Evolutionary conservation across 2,329 filamentous ascomycete species (phyloP), one percentile per base, ranked within the genome.

Genomic region (Dryadomyces quercus-mongolicae): DNA sequence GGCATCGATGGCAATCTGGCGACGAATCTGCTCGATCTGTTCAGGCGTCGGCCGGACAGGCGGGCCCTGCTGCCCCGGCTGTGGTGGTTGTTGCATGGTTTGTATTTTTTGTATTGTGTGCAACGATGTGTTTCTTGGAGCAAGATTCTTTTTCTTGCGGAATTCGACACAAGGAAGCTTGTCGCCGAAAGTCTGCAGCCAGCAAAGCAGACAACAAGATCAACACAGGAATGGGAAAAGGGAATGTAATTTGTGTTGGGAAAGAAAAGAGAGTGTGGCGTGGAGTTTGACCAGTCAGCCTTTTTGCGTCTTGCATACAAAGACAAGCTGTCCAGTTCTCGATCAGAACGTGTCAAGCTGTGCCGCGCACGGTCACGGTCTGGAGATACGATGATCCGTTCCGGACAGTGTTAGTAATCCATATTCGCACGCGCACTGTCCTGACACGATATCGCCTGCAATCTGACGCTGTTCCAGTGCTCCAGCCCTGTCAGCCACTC

Each of bases 1-100:
- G 50, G 92, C 92, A 70, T 96, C 91, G 51, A 81, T 79, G 50
- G 85, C 85, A 47, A 96, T 73, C 69, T 93, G 86, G 62, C 83
- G 81, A 68, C 94, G 88, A 77, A 96, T 93, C 54, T 79, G 77
- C 55, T 81, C 80, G 59, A 95, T 87, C 73, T 96, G 90, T 71
- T 95, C 86, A 50, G 86, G 90, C 20, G 84, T 82, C 38, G 88
- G 88, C 67, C 70, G 74, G 60, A 73, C 53, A 36, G 56, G 56
- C 54, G 31, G 42, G 10, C 42, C 43, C 25, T 55, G 42, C 8
- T 12, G 42, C 4, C 51, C 51, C 43, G 43, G 52, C 34, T 45
- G 45, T 38, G 63, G 57, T 60, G 63, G 52, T 59, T 51, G 48
- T 9, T 48, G 49, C 54, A 55, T 55, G 21, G 40, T 25, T 18